Evolutionary conservation across 2,329 filamentous ascomycete genomes (phyloP), one percentile per base, ranked within the genome.

Genomic region (Botryotinia convoluta): DNA sequence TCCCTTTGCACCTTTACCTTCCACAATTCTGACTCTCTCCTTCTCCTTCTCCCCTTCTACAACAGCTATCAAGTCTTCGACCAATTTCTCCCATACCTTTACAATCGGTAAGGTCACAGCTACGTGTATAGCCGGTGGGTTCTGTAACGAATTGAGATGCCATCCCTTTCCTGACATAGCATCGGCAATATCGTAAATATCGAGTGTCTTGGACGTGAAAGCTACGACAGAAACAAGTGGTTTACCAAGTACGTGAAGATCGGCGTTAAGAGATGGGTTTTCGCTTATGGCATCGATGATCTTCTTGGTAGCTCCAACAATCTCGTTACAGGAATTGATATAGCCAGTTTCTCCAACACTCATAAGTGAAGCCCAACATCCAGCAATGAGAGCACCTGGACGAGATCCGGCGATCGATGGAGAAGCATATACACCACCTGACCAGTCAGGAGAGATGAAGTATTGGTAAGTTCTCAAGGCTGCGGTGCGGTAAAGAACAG

Each of bases 71-170:
- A 92, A 83, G 81, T 99, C 96, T 14, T 84, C 83, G 69, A 96
- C 87, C 72, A 99, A 86, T 80, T 89, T 88, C 80, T 98, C 94
- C 81, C 93, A 93, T 3, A 92, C 93, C 78, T 91, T 91, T 35
- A 91, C 90, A 65, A 97, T 93, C 26, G 95, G 95, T 78, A 97
- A 83, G 0, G 96, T 99, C 57, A 98, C 94, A 20, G 96, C 96
- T 57, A 98, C 90, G 82, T 99, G 96, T 72, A 99, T 94, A 32
- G 94, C 96, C 0, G 96, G 91, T 3, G 96, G 96, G 79, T 90
- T 91, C 84, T 99, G 96, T 76, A 99, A 87, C 4, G 95, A 93
- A 80, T 98, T 99, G 74, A 99, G 86, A 84, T 99, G 96, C 96
- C 96, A 99, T 4, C 96, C 95, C 80, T 91, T 92, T 0, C 84